Percentiles rank a stretch among this genome's conserved stretches.
Conservation (phyloP, 2,329 filamentous ascomycete species). For the Sporothrix variecibatus region DNA sequence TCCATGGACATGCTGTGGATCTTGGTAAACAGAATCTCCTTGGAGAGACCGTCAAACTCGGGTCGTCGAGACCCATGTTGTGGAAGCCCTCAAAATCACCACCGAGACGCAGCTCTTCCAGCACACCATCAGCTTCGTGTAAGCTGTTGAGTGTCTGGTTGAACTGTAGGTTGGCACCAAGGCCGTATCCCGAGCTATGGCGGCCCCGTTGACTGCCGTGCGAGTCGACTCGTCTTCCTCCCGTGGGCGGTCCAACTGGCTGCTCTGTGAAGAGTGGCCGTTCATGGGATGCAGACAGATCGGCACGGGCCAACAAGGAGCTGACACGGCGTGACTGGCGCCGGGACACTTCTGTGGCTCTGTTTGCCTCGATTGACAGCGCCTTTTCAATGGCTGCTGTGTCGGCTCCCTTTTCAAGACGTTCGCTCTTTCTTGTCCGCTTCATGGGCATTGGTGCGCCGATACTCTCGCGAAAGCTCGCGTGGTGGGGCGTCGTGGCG, state of each 20-base stretch:
- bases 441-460: slow-evolving; percentile 60
- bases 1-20: slow-evolving; percentile 68
- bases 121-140: slow-evolving; percentile 66
- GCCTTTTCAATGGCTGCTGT: slow-evolving; percentile 59
- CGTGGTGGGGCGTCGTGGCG: slow-evolving; percentile 72
- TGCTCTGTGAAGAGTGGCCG: slow-evolving; percentile 76
- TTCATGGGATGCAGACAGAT: slow-evolving; percentile 83
- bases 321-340: slow-evolving; percentile 78
- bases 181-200: slow-evolving; percentile 50
- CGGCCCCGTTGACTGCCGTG: slow-evolving; percentile 68
- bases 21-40: slow-evolving; percentile 71
- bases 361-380: slow-evolving; percentile 71
- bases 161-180: slow-evolving; percentile 39
- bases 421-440: slow-evolving; percentile 54
- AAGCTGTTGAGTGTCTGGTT: slow-evolving; percentile 60
- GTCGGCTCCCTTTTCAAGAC: slow-evolving; percentile 42
- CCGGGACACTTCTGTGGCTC: slow-evolving; percentile 53
- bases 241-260: slow-evolving; percentile 37
- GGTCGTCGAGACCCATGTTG: slow-evolving; percentile 71
- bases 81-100: slow-evolving; percentile 68
- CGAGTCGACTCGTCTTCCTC: slow-evolving; percentile 68
- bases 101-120: slow-evolving; percentile 67
- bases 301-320: slow-evolving; percentile 83
- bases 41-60: slow-evolving; percentile 69
- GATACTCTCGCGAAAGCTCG: slow-evolving; percentile 75